Conservation (phyloP, 2,329 filamentous ascomycete species). For the Penicillium sclerotigenum region DNA sequence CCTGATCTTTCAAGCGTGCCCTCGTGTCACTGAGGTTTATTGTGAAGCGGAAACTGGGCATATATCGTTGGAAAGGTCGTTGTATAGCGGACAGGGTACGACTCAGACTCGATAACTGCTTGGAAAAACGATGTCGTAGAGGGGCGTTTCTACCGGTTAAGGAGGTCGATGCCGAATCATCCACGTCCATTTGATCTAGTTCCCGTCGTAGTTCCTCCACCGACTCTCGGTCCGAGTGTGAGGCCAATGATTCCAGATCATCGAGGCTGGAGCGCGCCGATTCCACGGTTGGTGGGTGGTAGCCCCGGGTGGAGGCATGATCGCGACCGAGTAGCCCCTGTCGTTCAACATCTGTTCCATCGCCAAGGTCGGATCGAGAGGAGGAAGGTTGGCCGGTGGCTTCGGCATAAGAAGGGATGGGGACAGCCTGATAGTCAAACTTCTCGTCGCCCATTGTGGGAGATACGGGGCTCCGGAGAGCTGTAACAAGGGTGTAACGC, state of each 20-base stretch:
- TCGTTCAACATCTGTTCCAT: constrained; percentile 44
- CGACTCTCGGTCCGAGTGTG: constrained; percentile 53
- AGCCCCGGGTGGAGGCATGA: constrained; percentile 50
- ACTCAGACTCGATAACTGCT: constrained; percentile 55
- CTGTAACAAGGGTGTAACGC: constrained; percentile 29
- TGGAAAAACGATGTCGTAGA: constrained; percentile 52
- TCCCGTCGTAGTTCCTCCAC: constrained; percentile 69
- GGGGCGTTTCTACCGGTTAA: constrained; percentile 34
- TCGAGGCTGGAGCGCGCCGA: constrained; percentile 66
- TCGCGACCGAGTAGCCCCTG: constrained; percentile 42
- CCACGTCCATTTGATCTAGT: constrained; percentile 84
- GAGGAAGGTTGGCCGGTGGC: constrained; percentile 45
- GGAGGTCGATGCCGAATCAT: constrained; percentile 56
- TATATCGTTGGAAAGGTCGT: constrained; percentile 49
- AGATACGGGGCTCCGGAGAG: constrained; percentile 31
- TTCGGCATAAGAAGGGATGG: constrained; percentile 82
- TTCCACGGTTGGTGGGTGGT: constrained; percentile 78
- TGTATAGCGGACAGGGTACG: constrained; percentile 58
- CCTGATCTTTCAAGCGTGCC: constrained; percentile 45
- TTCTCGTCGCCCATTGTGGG: constrained; percentile 52
- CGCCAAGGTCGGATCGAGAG: constrained; percentile 31
- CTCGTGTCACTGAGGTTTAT: constrained; percentile 38
- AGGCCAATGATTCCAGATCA: constrained; percentile 53
- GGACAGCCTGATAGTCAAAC: constrained; percentile 58
- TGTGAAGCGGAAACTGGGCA: constrained; percentile 42